A percentile compares a stretch with the other conserved stretches of the same genome.
Evolutionary conservation across 768 basidiomycete species (phyloP).

Genomic region (Kwoniella mangroviensis): DNA sequence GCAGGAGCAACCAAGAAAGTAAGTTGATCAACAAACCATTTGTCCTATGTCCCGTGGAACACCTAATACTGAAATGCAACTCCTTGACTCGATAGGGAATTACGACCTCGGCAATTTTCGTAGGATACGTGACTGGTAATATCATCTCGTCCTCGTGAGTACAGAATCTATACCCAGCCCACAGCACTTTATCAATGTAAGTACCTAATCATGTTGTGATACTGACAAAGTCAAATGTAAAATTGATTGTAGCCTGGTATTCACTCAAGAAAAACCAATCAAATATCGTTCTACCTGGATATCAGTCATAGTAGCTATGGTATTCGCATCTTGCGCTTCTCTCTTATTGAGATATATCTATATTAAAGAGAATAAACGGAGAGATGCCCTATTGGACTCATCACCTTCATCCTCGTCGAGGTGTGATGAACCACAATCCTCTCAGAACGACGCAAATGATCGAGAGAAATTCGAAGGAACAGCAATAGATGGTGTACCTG

Average conservation of each 20-base stretch:
- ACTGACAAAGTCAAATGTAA: too few relatives aligned
- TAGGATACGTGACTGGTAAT: conserved; percentile 50
- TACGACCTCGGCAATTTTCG: conserved; percentile 48
- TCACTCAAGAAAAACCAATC: conserved; percentile 44
- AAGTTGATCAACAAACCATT: neutral
- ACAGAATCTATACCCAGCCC: neutral
- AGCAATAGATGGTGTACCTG: neutral
- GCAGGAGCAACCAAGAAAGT: conserved; percentile 57
- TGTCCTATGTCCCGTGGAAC: too few relatives aligned
- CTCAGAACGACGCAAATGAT: conserved; percentile 6
- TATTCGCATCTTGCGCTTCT: conserved; percentile 31
- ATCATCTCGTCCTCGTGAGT: conserved; percentile 30
- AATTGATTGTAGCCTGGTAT: conserved; percentile 32
- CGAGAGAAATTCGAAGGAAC: conserved; percentile 16
- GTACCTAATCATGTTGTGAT: neutral
- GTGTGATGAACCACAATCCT: neutral
- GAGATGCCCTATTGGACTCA: conserved; percentile 23
- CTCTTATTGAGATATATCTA: conserved; percentile 39
- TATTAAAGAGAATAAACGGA: conserved; percentile 42
- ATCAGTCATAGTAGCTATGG: conserved; percentile 54
- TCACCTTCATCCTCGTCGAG: neutral
- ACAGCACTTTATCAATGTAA: neutral
- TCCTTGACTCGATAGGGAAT: conserved; percentile 13
- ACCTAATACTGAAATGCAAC: too few relatives aligned
- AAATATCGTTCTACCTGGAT: conserved; percentile 59